Evolutionary conservation across 2,329 filamentous ascomycete species (phyloP).

Genomic region (Aspergillus sp.): DNA sequence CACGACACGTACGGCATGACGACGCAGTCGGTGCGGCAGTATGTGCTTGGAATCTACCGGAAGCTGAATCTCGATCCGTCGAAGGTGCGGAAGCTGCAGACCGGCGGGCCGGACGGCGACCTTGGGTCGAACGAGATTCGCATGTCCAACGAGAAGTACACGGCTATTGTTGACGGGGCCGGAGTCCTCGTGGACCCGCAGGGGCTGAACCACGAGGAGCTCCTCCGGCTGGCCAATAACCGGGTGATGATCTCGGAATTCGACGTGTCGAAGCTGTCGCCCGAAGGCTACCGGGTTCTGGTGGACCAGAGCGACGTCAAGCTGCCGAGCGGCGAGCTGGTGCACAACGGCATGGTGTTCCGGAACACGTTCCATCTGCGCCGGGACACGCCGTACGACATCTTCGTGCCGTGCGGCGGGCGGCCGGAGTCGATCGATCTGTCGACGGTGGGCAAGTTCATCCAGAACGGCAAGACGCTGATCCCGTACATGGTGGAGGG

Average conservation of each 20-base stretch:
- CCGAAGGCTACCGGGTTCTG: constrained; percentile 80
- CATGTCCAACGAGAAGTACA: constrained; percentile 91
- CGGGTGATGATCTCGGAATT: constrained; percentile 86
- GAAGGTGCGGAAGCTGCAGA: constrained; percentile 87
- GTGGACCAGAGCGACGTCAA: constrained; percentile 83
- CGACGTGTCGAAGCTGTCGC: constrained; percentile 73
- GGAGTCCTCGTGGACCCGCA: constrained; percentile 91
- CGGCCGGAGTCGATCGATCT: constrained; percentile 95
- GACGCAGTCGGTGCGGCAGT: constrained; percentile 89
- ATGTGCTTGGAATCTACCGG: constrained; percentile 91
- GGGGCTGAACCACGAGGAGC: constrained; percentile 74
- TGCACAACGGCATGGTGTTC: constrained; percentile 89
- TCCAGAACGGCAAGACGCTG: constrained; percentile 74
- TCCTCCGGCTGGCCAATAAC: constrained; percentile 72
- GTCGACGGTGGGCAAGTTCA: constrained; percentile 74
- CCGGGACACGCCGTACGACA: constrained; percentile 64
- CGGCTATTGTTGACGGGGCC: constrained; percentile 87
- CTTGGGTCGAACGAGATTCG: constrained; percentile 96
- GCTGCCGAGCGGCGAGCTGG: constrained; percentile 76
- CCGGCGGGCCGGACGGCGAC: constrained; percentile 91
- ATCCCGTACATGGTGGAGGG: constrained; percentile 97
- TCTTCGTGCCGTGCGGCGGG: constrained; percentile 92
- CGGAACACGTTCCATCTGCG: constrained; percentile 95
- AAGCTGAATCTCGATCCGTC: constrained; percentile 84
- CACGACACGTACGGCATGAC: constrained; percentile 98